phyloP scores from a whole-genome alignment of 345 rosid genomes.

The Jatropha curcas region DNA sequence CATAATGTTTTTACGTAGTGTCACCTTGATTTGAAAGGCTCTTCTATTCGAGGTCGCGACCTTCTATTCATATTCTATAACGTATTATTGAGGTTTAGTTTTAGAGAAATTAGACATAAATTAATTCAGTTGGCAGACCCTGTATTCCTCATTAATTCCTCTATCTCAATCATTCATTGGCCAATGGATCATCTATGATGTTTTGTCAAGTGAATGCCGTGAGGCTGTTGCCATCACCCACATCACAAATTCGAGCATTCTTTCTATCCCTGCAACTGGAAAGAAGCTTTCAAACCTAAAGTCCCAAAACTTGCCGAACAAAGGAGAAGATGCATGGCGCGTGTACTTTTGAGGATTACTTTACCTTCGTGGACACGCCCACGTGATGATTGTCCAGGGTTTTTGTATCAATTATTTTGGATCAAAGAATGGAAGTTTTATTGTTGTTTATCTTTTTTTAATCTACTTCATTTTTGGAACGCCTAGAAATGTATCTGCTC shows the following conservation, averaged over 20 bases:
- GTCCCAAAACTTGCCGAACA: conserved; percentile 79
- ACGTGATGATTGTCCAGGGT: conserved; percentile 97
- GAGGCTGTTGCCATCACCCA: conserved; percentile 72
- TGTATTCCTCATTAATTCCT: neutral
- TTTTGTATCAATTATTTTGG: conserved; percentile 28
- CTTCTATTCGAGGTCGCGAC: too few species aligned
- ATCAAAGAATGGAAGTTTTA: neutral
- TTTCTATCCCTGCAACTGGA: conserved; percentile 92
- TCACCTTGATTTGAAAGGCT: too few species aligned
- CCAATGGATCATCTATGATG: conserved; percentile 5
- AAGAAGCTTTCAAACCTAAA: conserved; percentile 92
- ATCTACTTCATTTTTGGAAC: too few species aligned
- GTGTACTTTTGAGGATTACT: conserved; percentile 82
- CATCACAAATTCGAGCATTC: conserved; percentile 92
- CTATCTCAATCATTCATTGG: neutral
- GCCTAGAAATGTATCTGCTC: too few species aligned
- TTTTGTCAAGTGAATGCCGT: conserved; percentile 72
- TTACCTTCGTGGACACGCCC: conserved; percentile 76
- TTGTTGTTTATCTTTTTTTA: neutral
- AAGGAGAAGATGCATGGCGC: conserved; percentile 99
- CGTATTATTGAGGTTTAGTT: neutral
- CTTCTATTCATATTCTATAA: too few species aligned
- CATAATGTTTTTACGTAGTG: too few species aligned
- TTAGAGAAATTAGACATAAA: neutral
- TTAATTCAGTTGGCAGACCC: neutral